phyloP scores from a whole-genome alignment of 2,329 filamentous ascomycete species.

The Colletotrichum siamense region DNA sequence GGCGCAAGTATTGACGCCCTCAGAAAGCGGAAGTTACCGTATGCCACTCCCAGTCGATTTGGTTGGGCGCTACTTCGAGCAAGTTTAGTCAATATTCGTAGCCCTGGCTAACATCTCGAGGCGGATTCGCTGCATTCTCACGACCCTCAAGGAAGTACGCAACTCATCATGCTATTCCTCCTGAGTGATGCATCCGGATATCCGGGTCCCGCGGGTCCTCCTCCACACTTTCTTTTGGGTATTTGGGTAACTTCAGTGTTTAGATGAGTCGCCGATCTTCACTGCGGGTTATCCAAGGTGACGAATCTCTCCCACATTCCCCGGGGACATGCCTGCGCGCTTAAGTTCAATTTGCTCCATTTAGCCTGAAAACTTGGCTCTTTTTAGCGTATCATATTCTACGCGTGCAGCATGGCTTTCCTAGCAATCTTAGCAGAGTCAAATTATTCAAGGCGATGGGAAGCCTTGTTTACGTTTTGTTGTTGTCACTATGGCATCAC shows the following conservation, averaged over 20 bases:
- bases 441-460: background rate
- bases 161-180: background rate
- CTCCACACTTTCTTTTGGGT: background rate
- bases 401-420: background rate
- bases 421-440: background rate
- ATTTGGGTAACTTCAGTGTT: background rate
- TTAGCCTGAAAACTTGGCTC: background rate
- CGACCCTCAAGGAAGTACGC: background rate
- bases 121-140: background rate
- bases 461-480: background rate
- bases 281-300: background rate
- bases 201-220: background rate
- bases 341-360: background rate
- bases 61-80: background rate
- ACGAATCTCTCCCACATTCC: background rate
- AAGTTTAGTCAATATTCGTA: background rate
- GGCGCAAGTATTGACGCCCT: background rate
- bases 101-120: background rate
- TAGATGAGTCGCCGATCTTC: background rate
- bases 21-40: background rate
- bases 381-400: background rate
- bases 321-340: background rate
- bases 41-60: accelerated
- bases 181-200: background rate
- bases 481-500: background rate